Evolutionary conservation across 2,329 filamentous ascomycete genomes (phyloP).

Genomic region (Trichoderma lentiforme): DNA sequence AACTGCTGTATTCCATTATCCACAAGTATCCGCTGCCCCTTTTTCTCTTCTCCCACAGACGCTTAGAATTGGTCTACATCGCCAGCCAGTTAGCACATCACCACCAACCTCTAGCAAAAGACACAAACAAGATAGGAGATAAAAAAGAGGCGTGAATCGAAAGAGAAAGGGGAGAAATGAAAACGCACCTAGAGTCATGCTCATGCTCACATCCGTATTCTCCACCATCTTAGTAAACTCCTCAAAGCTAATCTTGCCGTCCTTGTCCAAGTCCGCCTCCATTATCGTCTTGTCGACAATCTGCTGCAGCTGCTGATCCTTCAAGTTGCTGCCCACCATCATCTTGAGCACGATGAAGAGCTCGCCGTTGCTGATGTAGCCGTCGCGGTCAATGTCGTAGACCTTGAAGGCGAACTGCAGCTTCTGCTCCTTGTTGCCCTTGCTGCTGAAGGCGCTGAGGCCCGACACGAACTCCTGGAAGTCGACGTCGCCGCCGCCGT

Average conservation of each 20-base stretch:
- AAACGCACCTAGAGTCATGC: slow-evolving; percentile 67
- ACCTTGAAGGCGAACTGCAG: slow-evolving; percentile 97
- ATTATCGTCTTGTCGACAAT: slow-evolving; percentile 99
- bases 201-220: slow-evolving; percentile 78
- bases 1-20: slow-evolving; percentile 23
- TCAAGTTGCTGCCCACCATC: slow-evolving; percentile 99
- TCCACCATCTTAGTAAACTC: slow-evolving; percentile 99
- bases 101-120: not conserved
- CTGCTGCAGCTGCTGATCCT: slow-evolving; percentile 98
- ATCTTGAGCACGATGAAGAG: slow-evolving; percentile 99
- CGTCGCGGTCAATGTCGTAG: slow-evolving; percentile 98
- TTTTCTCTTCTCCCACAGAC: not conserved
- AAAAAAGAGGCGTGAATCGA: not conserved
- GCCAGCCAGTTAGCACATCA: not conserved
- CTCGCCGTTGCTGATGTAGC: slow-evolving; percentile 98
- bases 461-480: slow-evolving; percentile 98
- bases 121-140: not conserved
- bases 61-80: slow-evolving; percentile 27
- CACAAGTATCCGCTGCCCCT: slow-evolving; percentile 10
- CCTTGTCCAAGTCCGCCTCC: slow-evolving; percentile 94
- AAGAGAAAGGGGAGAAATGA: not conserved
- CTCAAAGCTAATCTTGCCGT: slow-evolving; percentile 98
- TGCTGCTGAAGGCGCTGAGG: slow-evolving; percentile 91
- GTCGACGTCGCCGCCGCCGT: slow-evolving; percentile 95
- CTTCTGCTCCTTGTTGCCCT: slow-evolving; percentile 99